phyloP scores from a whole-genome alignment of 768 basidiomycete species.

The Leccinum disarticulatum region DNA sequence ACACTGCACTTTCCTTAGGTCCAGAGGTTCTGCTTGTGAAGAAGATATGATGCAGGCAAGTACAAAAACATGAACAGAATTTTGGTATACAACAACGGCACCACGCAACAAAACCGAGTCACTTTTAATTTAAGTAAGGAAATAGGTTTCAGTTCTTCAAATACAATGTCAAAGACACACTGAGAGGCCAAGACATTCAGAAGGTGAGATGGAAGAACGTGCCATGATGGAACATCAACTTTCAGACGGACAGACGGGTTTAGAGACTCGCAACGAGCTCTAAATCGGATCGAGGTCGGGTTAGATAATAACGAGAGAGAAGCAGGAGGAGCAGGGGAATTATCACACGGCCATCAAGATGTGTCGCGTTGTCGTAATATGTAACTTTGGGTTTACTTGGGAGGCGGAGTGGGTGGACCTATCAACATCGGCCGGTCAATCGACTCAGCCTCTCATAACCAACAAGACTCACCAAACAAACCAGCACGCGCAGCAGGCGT shows the following conservation, averaged over 20 bases:
- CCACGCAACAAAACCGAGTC: not conserved
- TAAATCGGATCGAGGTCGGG: not conserved
- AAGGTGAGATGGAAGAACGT: not conserved
- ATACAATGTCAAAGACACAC: not conserved
- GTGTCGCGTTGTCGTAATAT: not conserved
- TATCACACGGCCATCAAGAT: slow-evolving; percentile 5
- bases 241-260: not conserved
- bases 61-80: not conserved
- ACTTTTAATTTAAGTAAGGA: not conserved
- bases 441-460: slow-evolving; percentile 1
- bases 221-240: not conserved
- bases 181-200: not conserved
- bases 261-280: not conserved
- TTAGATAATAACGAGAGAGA: slow-evolving; percentile 6
- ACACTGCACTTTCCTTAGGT: too few relatives aligned
- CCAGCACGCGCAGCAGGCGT: slow-evolving; percentile 57
- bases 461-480: slow-evolving; percentile 54
- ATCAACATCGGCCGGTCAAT: not conserved
- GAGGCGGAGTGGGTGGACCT: slow-evolving; percentile 49
- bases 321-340: not conserved
- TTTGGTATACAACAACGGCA: not conserved
- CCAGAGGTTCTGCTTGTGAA: too few relatives aligned
- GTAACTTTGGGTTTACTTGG: slow-evolving; percentile 32
- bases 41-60: not conserved
- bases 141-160: not conserved